Evolutionary conservation across 192 early-diverging fungal species (phyloP), one percentile per base, ranked within the genome.

Genomic region (Umbelopsis vinacea): DNA sequence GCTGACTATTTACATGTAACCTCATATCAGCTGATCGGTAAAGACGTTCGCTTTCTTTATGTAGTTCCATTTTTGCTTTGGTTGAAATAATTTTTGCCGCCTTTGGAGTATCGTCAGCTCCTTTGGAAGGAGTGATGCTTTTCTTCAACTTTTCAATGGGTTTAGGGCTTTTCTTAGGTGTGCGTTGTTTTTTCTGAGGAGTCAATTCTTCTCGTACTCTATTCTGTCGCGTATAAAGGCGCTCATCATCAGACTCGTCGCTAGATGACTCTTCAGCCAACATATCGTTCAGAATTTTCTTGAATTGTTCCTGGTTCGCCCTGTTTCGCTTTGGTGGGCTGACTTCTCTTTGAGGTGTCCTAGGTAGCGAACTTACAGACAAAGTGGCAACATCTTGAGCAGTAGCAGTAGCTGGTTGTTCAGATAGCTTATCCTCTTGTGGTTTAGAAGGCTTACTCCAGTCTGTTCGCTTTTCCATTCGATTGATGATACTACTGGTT

Each of bases 241-340:
- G 57, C 57, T 63, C 57, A 14, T 63, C 57, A n/a, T 19, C 57
- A 37, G 22, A 22, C 1, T 63, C 57, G 17, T 63, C 57, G 33
- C 57, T 63, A 2, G 57, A 63, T 63, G 57, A 63, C 19, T 63
- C 57, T 37, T 63, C 57, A 14, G 57, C 57, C 12, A 63, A 19
- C 57, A 63, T 63, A 14, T 63, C 57, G 17, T 63, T 10, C 29
- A 63, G n/a, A 37, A 63, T 63, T 33, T 63, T 63, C 26, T 37
- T 38, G 33, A 63, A 63, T 37, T 63, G 29, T 4, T 22, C 2
- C 4, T 35, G 38, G 15, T 35, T 63, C 15, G 29, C 57, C 15
- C 37, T 37, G 4, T 35, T 63, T 0, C 33, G 26, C 0, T 29
- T 29, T 12, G 57, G 57, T 37, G 57, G 33, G 57, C 57, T 63